phyloP scores from a whole-genome alignment of 768 basidiomycete genomes.

The Mycena galopus region DNA sequence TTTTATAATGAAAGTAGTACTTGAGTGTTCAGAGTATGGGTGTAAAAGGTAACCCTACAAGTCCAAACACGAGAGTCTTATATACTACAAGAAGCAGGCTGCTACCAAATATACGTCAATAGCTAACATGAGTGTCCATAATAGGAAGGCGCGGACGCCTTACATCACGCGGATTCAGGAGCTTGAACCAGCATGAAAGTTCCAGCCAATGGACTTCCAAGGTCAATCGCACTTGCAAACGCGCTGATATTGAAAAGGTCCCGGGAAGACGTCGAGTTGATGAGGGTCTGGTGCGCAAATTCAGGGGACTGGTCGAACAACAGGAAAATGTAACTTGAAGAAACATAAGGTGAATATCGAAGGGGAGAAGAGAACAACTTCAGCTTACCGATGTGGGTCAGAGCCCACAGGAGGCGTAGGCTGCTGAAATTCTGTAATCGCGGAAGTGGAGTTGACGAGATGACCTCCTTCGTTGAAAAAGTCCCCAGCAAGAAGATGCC shows the following conservation, averaged over 20 bases:
- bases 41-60: too few species aligned
- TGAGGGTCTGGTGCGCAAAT: slow-evolving; percentile 56
- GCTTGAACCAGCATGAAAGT: slow-evolving; percentile 63
- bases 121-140: too few species aligned
- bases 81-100: too few species aligned
- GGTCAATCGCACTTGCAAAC: slow-evolving; percentile 55
- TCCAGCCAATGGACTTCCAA: slow-evolving; percentile 62
- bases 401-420: slow-evolving; percentile 59
- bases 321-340: slow-evolving; percentile 59
- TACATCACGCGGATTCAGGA: slow-evolving; percentile 39
- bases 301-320: slow-evolving; percentile 57
- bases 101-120: too few species aligned
- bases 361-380: not conserved
- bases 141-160: too few species aligned
- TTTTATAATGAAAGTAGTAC: too few species aligned
- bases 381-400: slow-evolving; percentile 55
- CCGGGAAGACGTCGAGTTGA: slow-evolving; percentile 50
- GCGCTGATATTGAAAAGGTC: slow-evolving; percentile 60
- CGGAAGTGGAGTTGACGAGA: slow-evolving; percentile 55
- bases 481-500: slow-evolving; percentile 62
- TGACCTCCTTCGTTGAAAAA: slow-evolving; percentile 43
- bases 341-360: not conserved
- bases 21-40: too few species aligned
- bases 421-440: slow-evolving; percentile 54
- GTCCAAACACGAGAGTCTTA: too few species aligned